Evolutionary conservation across 2,329 filamentous ascomycete species (phyloP), one percentile per base, ranked within the genome.

Genomic region (Ophiosphaerella herpotricha): DNA sequence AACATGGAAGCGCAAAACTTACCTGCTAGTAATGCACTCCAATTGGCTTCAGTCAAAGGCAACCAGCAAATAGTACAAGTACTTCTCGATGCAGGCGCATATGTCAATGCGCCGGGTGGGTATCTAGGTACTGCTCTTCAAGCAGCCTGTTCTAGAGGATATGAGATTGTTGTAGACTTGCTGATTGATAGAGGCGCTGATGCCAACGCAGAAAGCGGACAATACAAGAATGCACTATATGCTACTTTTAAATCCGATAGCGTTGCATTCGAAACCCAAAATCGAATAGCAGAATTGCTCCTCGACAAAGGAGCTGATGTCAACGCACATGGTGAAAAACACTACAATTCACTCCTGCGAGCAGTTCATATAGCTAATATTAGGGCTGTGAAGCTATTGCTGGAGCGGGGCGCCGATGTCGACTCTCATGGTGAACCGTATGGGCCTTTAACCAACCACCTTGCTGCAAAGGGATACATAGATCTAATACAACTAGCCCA

Each of bases 361-460:
- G 16, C 4, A 29, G 26, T 4, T 5, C 26, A 29, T 18, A 18
- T 18, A 29, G 36, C 13, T n/a, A 6, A 40, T 12, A 23, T 31
- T 7, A 2, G 13, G 13, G 12, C 42, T 8, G 48, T 46, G 11
- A 24, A 38, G 12, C 39, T 43, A n/a, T 39, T 60, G 7, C 43
- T 60, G 5, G 41, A 57, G 3, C 36, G 40, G 18, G 54, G 48
- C 7, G 54, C 56, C 5, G 46, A 60, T 38, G 36, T 44, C 4
- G 14, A 31, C 26, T 29, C 7, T 29, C 26, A 7, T 29, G 26
- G 26, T 29, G 26, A 11, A 7, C 6, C 8, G 29, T 8, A 11
- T 16, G 11, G 13, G 11, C 33, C 16, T 12, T 33, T 14, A 5
- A 3, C 16, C 5, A 7, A 9, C 39, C 38, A 43, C 11, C 41